Conservation (phyloP, 225 moss, liverwort and hornwort species). For the Lunularia cruciata region DNA sequence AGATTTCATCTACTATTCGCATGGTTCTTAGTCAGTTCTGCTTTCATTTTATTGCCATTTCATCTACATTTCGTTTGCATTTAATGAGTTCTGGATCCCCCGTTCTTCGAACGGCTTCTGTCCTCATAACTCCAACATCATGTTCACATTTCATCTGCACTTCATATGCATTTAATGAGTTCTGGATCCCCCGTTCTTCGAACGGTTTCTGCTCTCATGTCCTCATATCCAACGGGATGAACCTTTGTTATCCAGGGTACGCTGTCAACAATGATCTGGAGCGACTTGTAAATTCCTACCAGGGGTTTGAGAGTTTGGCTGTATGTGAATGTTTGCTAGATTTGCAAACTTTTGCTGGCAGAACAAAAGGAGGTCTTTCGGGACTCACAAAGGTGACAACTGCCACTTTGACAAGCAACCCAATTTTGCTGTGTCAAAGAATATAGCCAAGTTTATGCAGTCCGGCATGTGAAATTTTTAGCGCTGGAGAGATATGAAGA, state of each 20-base stretch:
- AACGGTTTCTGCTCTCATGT: too few species aligned
- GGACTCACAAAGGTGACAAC: slow-evolving; percentile 26
- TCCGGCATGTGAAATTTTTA: not conserved
- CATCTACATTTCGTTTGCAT: too few species aligned
- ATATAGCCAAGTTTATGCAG: not conserved
- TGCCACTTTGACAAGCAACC: not conserved
- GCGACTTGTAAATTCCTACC: slow-evolving; percentile 28
- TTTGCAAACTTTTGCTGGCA: slow-evolving; percentile 29
- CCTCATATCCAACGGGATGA: too few species aligned
- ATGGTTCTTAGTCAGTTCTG: too few species aligned
- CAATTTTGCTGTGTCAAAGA: not conserved
- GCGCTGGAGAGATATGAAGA: not conserved
- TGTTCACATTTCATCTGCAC: too few species aligned
- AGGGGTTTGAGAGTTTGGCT: slow-evolving; percentile 25
- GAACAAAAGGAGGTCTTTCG: slow-evolving; percentile 30
- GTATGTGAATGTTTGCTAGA: slow-evolving; percentile 26
- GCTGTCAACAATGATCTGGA: slow-evolving; percentile 38
- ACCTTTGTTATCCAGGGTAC: slow-evolving; percentile 20
- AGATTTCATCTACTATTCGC: too few species aligned
- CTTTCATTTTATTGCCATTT: too few species aligned
- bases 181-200: too few species aligned
- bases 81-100: too few species aligned
- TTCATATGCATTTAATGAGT: too few species aligned
- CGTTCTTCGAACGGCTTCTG: too few species aligned
- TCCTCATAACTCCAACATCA: too few species aligned